Evolutionary conservation across 208 protist species (phyloP).

Genomic region (Leishmania mexicana): DNA sequence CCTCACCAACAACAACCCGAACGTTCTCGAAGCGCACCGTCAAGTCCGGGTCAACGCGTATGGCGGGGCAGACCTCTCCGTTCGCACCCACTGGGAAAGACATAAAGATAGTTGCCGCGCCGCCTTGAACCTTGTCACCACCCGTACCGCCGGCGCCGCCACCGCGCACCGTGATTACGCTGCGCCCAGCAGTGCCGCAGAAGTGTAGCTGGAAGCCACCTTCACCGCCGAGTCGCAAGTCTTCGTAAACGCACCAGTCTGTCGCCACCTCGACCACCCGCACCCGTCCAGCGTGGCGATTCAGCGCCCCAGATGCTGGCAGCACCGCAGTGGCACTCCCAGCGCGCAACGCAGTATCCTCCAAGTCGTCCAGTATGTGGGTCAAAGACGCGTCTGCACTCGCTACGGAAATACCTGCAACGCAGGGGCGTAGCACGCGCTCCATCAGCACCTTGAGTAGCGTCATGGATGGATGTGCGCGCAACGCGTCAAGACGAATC

Average conservation of each 20-base stretch:
- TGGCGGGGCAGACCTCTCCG: conserved; percentile 23
- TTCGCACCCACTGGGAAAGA: conserved; percentile 16
- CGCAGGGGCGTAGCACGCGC: conserved; percentile 5
- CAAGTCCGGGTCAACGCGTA: conserved; percentile 25
- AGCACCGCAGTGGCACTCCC: background rate
- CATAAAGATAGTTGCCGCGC: conserved; percentile 4
- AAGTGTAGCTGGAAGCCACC: conserved; percentile 26
- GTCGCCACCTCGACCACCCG: conserved; percentile 21
- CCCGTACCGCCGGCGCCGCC: background rate
- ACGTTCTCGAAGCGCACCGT: conserved; percentile 33
- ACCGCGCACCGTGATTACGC: conserved; percentile 31
- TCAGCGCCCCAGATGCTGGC: background rate
- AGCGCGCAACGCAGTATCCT: conserved; percentile 6
- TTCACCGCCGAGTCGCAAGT: conserved; percentile 26
- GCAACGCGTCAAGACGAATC: conserved; percentile 15
- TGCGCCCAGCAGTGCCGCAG: conserved; percentile 14
- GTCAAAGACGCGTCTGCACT: background rate
- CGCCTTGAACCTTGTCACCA: background rate
- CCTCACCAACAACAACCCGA: conserved; percentile 8
- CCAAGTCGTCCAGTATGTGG: background rate
- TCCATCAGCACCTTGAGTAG: conserved; percentile 1
- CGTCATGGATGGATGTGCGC: conserved; percentile 11
- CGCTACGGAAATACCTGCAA: background rate
- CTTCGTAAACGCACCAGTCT: conserved; percentile 21
- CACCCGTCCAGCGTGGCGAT: conserved; percentile 15